Evolutionary conservation across 2,329 filamentous ascomycete species (phyloP).

Genomic region (Xylaria sp.): DNA sequence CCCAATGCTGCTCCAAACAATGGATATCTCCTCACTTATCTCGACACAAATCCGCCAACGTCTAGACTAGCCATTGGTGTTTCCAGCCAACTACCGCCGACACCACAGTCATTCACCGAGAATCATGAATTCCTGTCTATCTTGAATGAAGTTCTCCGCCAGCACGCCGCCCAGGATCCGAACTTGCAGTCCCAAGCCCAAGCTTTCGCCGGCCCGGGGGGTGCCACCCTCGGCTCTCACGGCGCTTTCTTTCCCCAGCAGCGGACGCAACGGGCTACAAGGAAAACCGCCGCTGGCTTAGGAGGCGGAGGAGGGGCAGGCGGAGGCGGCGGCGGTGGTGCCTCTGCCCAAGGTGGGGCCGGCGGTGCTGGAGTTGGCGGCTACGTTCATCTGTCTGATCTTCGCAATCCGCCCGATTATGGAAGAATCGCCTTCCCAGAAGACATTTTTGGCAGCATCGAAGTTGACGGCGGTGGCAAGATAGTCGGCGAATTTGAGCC

Average conservation of each 20-base stretch:
- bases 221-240: slow-evolving; percentile 62
- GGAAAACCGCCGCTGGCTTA: slow-evolving; percentile 43
- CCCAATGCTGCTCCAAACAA: slow-evolving; percentile 57
- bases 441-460: slow-evolving; percentile 74
- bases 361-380: slow-evolving; percentile 70
- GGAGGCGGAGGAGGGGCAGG: slow-evolving; percentile 57
- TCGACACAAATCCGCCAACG: slow-evolving; percentile 66
- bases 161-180: slow-evolving; percentile 67
- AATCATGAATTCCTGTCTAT: slow-evolving; percentile 70
- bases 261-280: slow-evolving; percentile 49
- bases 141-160: slow-evolving; percentile 65
- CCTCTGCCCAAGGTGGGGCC: slow-evolving; percentile 69
- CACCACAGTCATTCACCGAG: slow-evolving; percentile 67
- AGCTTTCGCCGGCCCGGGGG: slow-evolving; percentile 68
- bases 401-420: slow-evolving; percentile 72
- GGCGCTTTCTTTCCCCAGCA: slow-evolving; percentile 62
- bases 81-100: slow-evolving; percentile 68
- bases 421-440: slow-evolving; percentile 75
- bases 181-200: slow-evolving; percentile 65
- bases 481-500: slow-evolving; percentile 68
- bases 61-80: slow-evolving; percentile 67
- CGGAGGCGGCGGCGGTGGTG: slow-evolving; percentile 63
- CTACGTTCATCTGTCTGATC: slow-evolving; percentile 72
- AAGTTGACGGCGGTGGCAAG: slow-evolving; percentile 67
- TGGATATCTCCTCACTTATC: slow-evolving; percentile 67